phyloP scores from a whole-genome alignment of 2,329 filamentous ascomycete genomes.

The Hymenoscyphus repandus region DNA sequence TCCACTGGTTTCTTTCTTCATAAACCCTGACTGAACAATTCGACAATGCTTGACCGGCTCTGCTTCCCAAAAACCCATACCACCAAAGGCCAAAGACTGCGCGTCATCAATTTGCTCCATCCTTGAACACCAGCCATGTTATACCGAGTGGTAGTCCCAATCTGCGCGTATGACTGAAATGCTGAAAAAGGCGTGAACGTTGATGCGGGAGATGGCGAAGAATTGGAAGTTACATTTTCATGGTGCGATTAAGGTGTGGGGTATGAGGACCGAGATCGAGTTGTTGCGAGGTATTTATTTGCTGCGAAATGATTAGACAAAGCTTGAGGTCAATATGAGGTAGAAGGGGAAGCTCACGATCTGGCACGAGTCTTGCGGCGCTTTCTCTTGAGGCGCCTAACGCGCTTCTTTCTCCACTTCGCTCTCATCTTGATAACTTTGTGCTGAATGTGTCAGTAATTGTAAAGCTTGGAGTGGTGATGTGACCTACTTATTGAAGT shows the following conservation, averaged over 20 bases:
- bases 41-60: conserved; percentile 31
- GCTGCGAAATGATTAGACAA: conserved; percentile 28
- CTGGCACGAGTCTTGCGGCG: conserved; percentile 99
- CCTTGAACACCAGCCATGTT: conserved; percentile 31
- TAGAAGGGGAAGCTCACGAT: conserved; percentile 62
- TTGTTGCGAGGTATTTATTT: conserved; percentile 40
- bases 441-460: too few species aligned
- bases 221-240: conserved; percentile 32
- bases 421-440: conserved; percentile 61
- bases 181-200: conserved; percentile 32
- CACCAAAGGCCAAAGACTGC: conserved; percentile 32
- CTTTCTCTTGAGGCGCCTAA: conserved; percentile 98
- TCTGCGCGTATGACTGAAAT: conserved; percentile 26
- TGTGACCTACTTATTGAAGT: too few species aligned
- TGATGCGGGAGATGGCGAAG: conserved; percentile 33
- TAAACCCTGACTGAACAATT: conserved; percentile 31
- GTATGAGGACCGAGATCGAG: conserved; percentile 37
- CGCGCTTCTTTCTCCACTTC: conserved; percentile 99
- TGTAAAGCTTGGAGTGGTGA: too few species aligned
- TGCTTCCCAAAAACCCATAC: conserved; percentile 29
- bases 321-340: neutral
- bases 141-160: conserved; percentile 28
- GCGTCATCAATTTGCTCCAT: conserved; percentile 32
- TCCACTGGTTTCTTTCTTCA: conserved; percentile 26
- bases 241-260: conserved; percentile 29